Evolutionary conservation across 2,329 filamentous ascomycete genomes (phyloP), one percentile per base, ranked within the genome.

Genomic region (Fusarium burgessii): DNA sequence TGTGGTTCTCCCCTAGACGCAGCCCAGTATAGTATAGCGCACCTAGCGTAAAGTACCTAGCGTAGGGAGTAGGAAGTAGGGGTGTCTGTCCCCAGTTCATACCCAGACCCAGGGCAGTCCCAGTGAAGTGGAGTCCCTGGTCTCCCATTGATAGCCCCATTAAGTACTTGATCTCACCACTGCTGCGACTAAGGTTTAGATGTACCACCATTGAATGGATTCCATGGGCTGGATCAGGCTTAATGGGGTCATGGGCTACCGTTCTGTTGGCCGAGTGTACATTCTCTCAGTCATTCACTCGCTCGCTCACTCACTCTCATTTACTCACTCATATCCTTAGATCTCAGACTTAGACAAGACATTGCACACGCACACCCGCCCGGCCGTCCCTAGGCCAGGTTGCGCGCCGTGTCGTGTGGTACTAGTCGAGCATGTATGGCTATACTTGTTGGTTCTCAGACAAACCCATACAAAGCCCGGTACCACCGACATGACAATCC

Each of bases 251-350:
- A 71, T 70, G 67, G 62, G 57, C 62, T 68, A 42, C 52, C 49
- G 54, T 75, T 73, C 74, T 67, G 74, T 76, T 77, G 75, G 74
- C 72, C 72, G 68, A 73, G 70, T 62, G 70, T 27, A 35, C 25
- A 38, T 33, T 51, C 47, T 36, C 25, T 40, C 33, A 18, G 47
- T 27, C 47, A 40, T 51, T 36, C 32, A 25, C 32, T n/a, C 27
- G 10, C 29, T 60, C 65, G 11, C 29, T 49, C 29, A 35, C 15
- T 35, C 5, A 23, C 32, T 74, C 67, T 73, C n/a, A 42, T 13
- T 42, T 10, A 42, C n/a, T 52, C 56, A 47, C 42, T 36, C 32
- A 54, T 49, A 35, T 50, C 43, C 45, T 45, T 25, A 51, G 43
- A 36, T 38, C 51, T 63, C 60, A 64, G 29, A 57, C 47, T 57